phyloP scores from a whole-genome alignment of 805 yeast genomes.

The Naumovozyma baii region DNA sequence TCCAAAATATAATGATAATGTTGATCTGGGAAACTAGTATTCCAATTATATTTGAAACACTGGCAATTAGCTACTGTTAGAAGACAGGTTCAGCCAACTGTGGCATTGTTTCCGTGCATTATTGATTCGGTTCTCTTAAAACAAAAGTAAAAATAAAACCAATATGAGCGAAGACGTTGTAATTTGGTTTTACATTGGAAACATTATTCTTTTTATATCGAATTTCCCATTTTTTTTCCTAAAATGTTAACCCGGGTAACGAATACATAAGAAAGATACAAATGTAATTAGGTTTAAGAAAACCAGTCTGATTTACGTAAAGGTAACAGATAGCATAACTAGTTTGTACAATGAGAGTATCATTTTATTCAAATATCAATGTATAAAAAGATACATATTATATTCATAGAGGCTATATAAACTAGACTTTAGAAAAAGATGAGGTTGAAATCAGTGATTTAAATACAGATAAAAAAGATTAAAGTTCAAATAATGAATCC shows the following conservation, averaged over 20 bases:
- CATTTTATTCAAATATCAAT: background rate
- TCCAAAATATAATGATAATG: slow-evolving; percentile 10
- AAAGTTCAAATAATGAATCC: background rate
- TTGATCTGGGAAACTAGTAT: slow-evolving; percentile 32
- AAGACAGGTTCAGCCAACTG: slow-evolving; percentile 30
- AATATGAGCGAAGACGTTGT: no score
- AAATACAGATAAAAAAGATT: no score
- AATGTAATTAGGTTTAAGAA: no score
- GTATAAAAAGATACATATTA: background rate
- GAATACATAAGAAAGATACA: no score
- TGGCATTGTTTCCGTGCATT: slow-evolving; percentile 32
- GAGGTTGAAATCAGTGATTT: background rate
- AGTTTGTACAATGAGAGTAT: background rate
- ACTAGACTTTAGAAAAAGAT: no score
- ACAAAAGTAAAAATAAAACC: no score
- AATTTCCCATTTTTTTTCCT: no score
- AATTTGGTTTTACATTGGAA: no score
- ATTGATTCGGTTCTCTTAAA: slow-evolving; percentile 28
- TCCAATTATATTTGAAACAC: slow-evolving; percentile 26
- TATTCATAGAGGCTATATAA: background rate
- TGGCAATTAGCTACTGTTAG: slow-evolving; percentile 33
- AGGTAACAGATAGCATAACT: background rate
- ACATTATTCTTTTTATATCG: background rate
- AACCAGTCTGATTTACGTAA: no score
- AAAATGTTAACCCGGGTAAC: background rate